These are phyloP conservation scores for Macrocybe gigantea DNA, from an alignment of 768 basidiomycete genomes.

Conservation along the genomic window DNA sequence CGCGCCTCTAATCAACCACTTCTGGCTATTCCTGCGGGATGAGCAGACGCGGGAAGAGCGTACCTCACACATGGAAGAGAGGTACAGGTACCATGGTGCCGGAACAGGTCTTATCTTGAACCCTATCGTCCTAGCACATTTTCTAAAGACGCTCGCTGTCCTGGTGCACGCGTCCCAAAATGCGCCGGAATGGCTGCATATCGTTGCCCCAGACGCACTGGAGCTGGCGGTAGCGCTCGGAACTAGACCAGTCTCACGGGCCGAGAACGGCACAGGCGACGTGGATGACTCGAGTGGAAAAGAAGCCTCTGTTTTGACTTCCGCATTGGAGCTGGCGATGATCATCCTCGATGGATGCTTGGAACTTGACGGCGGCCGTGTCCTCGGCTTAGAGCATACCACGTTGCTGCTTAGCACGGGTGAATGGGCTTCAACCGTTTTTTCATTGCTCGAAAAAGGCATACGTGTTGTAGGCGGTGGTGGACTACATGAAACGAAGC, in stretches of 20 bases:
- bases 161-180: conserved; percentile 80
- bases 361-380: conserved; percentile 72
- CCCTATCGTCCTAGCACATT: conserved; percentile 69
- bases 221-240: conserved; percentile 83
- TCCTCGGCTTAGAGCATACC: conserved; percentile 72
- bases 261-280: conserved; percentile 27
- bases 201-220: conserved; percentile 77
- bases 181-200: conserved; percentile 72
- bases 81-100: conserved; percentile 59
- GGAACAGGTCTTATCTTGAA: conserved; percentile 82
- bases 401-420: conserved; percentile 61
- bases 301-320: conserved; percentile 69
- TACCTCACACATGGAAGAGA: conserved; percentile 48
- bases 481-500: conserved; percentile 53
- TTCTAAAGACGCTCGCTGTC: conserved; percentile 70
- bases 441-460: conserved; percentile 61
- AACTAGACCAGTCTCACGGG: conserved; percentile 49
- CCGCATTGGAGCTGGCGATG: conserved; percentile 74
- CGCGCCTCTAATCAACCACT: conserved; percentile 85
- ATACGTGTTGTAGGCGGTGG: conserved; percentile 55
- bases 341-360: conserved; percentile 69
- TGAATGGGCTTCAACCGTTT: conserved; percentile 77
- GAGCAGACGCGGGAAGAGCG: conserved; percentile 73
- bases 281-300: conserved; percentile 32
- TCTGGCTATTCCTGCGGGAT: conserved; percentile 91